Evolutionary conservation across 257 asterid genomes (phyloP), one percentile per base, ranked within the genome.

Genomic region (Verbena officinalis): DNA sequence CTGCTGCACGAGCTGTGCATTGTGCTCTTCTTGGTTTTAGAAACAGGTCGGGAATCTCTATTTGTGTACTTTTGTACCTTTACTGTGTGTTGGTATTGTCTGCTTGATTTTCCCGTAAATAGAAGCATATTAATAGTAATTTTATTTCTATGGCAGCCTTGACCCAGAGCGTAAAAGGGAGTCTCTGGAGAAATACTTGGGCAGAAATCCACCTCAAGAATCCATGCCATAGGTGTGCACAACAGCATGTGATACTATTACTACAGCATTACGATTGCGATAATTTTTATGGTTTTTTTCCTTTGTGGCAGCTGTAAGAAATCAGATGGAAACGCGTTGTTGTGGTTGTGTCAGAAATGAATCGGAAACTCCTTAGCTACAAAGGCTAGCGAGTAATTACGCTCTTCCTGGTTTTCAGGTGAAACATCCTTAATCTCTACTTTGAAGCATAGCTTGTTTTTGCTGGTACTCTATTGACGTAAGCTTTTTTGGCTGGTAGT

Each of bases 131-230:
- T 46, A 33, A 40, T 63, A 4, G 4, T 3, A 2, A 4, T 9
- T 3, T 36, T 36, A 1, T 36, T 36, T 36, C 40, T 36, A 13
- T 72, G 60, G 85, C 95, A 94, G 99, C 84, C 93, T 94, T 80
- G 96, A 94, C 75, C 97, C 89, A 2, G 99, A 88, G 78, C 97
- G 59, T 62, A 88, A 86, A 86, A 88, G 83, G 59, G 99, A 94
- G 73, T 94, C 99, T 48, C 65, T 77, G 78, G 93, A 90, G 65
- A 94, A 94, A 83, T 88, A 94, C 80, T 62, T 72, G 74, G 97
- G 99, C 61, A 72, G 83, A 55, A 67, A 73, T 55, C 88, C 83
- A 49, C 70, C 86, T 61, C 81, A 59, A 43, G 80, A 83, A 72
- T 84, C 74, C 70, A 78, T 64, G 81, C 75, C 75, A 70, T 79